Evolutionary conservation across 768 basidiomycete genomes (phyloP).

Genomic region (Podaxis sp.): DNA sequence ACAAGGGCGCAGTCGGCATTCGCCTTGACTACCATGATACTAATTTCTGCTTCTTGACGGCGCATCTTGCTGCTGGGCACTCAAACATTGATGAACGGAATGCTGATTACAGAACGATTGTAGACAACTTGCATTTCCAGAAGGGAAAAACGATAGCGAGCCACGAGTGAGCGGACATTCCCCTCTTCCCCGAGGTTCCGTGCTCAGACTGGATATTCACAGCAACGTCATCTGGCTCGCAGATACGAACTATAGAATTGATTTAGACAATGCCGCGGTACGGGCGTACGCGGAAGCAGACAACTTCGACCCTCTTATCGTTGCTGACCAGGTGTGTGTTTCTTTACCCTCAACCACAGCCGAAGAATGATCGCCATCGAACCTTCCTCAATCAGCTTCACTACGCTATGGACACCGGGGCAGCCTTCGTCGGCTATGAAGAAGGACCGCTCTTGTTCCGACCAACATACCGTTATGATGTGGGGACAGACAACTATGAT

Average conservation of each 20-base stretch:
- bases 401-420: constrained; percentile 66
- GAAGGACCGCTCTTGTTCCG: constrained; percentile 91
- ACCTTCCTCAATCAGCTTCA: constrained; percentile 51
- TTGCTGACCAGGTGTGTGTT: constrained; percentile 77
- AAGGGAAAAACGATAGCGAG: constrained; percentile 85
- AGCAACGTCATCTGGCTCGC: constrained; percentile 94
- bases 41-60: constrained; percentile 92
- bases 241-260: constrained; percentile 94
- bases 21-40: constrained; percentile 91
- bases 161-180: constrained; percentile 71
- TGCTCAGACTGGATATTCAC: constrained; percentile 4
- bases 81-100: constrained; percentile 88
- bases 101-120: constrained; percentile 88
- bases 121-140: constrained; percentile 79
- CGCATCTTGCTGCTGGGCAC: constrained; percentile 96
- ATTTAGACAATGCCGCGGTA: constrained; percentile 81
- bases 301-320: constrained; percentile 72
- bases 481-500: constrained; percentile 85
- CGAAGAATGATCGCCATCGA: constrained; percentile 6
- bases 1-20: constrained; percentile 95
- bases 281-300: constrained; percentile 62
- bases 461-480: constrained; percentile 92
- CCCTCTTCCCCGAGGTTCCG: constrained; percentile 1
- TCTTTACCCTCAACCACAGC: background rate
- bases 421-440: constrained; percentile 78